A percentile compares a stretch with the other conserved stretches of the same genome.
phyloP scores from a whole-genome alignment of 2,329 filamentous ascomycete genomes.

The Periconia macrospinosa region DNA sequence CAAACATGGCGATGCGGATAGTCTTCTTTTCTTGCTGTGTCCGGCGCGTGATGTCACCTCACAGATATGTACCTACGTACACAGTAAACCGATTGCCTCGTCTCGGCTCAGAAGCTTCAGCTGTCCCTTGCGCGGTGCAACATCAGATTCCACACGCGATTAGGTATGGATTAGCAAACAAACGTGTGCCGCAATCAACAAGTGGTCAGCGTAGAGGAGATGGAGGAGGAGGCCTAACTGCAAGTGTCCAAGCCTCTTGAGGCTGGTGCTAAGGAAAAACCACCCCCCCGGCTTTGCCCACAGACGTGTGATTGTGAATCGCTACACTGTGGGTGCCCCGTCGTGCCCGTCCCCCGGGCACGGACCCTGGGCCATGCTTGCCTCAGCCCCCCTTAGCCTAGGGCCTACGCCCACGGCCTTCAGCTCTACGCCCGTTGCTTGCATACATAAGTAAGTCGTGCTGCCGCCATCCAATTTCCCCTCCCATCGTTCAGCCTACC shows the following conservation, averaged over 20 bases:
- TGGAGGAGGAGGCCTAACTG: background rate
- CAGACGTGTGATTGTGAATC: background rate
- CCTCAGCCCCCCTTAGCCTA: constrained; percentile 6
- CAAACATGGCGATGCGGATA: too few species aligned
- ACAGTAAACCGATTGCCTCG: too few species aligned
- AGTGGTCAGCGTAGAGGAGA: background rate
- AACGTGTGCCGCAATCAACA: too few species aligned
- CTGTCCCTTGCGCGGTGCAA: too few species aligned
- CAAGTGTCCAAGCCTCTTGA: constrained; percentile 6
- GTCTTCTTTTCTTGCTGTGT: too few species aligned
- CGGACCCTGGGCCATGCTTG: background rate
- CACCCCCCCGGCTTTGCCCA: background rate
- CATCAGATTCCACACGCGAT: too few species aligned
- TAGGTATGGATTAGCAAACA: too few species aligned
- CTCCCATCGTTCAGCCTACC: constrained; percentile 1
- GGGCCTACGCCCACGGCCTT: background rate
- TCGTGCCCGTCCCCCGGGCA: too few species aligned
- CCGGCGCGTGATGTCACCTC: too few species aligned
- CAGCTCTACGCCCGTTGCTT: constrained; percentile 2
- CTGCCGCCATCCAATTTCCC: background rate
- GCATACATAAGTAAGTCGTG: background rate
- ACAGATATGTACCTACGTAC: too few species aligned
- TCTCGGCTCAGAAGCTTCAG: too few species aligned
- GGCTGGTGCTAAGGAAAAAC: constrained; percentile 12
- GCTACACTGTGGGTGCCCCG: too few species aligned